phyloP scores from a whole-genome alignment of 1,284 basidiomycete genomes.

The Leccinum ponderosum region DNA sequence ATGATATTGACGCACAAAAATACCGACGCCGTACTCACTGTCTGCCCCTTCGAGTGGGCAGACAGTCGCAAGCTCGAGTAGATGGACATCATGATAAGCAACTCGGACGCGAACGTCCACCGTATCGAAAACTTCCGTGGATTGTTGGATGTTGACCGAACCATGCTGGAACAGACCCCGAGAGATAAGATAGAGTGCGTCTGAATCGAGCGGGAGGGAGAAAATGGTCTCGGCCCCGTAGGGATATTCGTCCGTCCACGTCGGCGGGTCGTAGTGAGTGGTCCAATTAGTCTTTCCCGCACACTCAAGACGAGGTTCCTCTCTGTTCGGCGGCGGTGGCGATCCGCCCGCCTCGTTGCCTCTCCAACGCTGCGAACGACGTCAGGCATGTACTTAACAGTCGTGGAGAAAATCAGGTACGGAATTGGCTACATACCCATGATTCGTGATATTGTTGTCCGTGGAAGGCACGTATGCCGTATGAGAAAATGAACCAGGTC shows the following conservation, averaged over 20 bases:
- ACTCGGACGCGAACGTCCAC: slow-evolving; percentile 37
- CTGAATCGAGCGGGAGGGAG: slow-evolving; percentile 39
- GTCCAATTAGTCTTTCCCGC: slow-evolving; percentile 27
- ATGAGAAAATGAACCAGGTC: slow-evolving; percentile 17
- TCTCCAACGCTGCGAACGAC: slow-evolving; percentile 6
- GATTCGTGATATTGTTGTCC: background rate
- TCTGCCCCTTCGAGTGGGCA: slow-evolving; percentile 35
- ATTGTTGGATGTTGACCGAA: slow-evolving; percentile 32
- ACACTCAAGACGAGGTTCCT: slow-evolving; percentile 10
- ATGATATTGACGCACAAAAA: slow-evolving; percentile 38
- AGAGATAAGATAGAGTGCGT: slow-evolving; percentile 38
- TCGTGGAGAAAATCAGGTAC: background rate
- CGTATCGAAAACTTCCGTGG: slow-evolving; percentile 28
- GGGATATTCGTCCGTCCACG: slow-evolving; percentile 22
- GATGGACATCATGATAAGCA: slow-evolving; percentile 27
- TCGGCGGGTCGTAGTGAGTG: slow-evolving; percentile 21
- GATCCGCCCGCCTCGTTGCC: background rate
- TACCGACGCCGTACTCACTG: slow-evolving; percentile 40
- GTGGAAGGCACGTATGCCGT: slow-evolving; percentile 4
- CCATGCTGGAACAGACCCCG: slow-evolving; percentile 37
- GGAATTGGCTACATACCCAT: slow-evolving; percentile 14
- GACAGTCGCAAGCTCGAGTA: slow-evolving; percentile 36
- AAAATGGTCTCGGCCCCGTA: slow-evolving; percentile 34
- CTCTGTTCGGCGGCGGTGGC: background rate
- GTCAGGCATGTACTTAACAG: background rate